Base-by-base conservation (phyloP, 2,329 filamentous ascomycete species). In the Diaporthe ampelina region DNA sequence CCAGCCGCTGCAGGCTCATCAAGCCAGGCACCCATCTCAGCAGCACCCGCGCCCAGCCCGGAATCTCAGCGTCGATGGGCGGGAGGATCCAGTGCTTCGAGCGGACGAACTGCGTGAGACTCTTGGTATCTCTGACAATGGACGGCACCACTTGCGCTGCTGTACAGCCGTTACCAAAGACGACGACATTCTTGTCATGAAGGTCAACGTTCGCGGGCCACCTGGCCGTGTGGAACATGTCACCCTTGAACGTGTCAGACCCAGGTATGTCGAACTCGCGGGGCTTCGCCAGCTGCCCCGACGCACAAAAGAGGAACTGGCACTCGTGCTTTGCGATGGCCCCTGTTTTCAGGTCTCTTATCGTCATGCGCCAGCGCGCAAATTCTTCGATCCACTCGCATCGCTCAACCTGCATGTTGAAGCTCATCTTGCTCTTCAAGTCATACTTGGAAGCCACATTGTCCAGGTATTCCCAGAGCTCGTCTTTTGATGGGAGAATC, bases 1-100 rank as follows among this genome's bases (percentile, higher is more conserved):
- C 48, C 1, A 86, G 70, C 9, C 85, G 83, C 58, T 85, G 83
- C 2, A 91, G 78, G 5, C 56, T 32, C 59, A 80, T 77, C 35
- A 80, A 75, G 1, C 88, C 87, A 0, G 91, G 91, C 0, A 92
- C 73, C 56, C 56, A 13, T 19, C 83, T 78, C 13, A 80, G 82
- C 77, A 89, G 82, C 1, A 56, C 40, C 6, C 35, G 52, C n/a
- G 63, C 26, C 54, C 29, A 24, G 21, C 29, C 63, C 79, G 94
- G 91, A 76, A 94, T 87, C 82, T 94, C 92, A 74, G 91, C 92
- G 74, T 86, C 85, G 32, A 81, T 82, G 15, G 91, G 91, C 91
- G 83, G 81, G 21, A 83, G 73, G 68, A 86, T 79, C 86, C 85
- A 88, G 73, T 86, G 85, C 75, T 84, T 85, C 11, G 81, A 80